Base-by-base conservation (phyloP, 2,329 filamentous ascomycete genomes). In the Alternaria incomplexa region DNA sequence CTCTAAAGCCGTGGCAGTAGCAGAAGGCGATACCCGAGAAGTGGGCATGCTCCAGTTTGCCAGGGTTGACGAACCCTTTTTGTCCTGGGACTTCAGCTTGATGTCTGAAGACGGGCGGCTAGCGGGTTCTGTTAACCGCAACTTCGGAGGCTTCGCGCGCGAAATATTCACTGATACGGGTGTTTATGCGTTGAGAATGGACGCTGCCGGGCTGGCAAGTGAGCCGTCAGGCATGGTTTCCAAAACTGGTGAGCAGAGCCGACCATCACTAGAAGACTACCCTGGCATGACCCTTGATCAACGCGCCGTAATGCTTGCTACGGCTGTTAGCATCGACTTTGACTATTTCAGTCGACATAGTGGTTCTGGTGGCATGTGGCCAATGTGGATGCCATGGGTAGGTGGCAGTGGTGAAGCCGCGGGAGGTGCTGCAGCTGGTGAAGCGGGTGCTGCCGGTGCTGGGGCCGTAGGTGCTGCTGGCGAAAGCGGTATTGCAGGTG, bases 131-230 rank as follows among this genome's bases (percentile, higher is more conserved):
- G 88, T 90, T 5, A 90, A 89, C 67, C 85, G 88, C 64, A 87
- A 89, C 68, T 90, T 90, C 68, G 82, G 77, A 17, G 88, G 88
- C 3, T 89, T 89, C 72, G 88, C 86, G 3, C 81, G 88, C 12
- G 88, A 90, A 66, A 81, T 90, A 17, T 90, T 90, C 73, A 90
- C 88, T 1, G 88, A 90, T 65, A 90, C 87, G 0, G 88, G 88
- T 46, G 86, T 89, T 1, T 90, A 90, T 70, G 87, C 86, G 8
- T 76, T 90, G 15, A 81, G 88, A 12, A 90, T 90, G 88, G 88
- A 90, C 71, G 84, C 86, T 20, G 88, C 87, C 13, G 81, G 76
- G 1, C 60, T 83, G 11, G 76, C 79, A 15, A 70, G 74, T 23
- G 80, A 83, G 62, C 77, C 78, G 3, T 58, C 71, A 13, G 77